Percentiles rank a stretch among this genome's conserved stretches.
These are phyloP conservation scores for Pyrenophora tritici-repentis DNA, from an alignment of 2,329 filamentous ascomycete species.

Conservation along the genomic window DNA sequence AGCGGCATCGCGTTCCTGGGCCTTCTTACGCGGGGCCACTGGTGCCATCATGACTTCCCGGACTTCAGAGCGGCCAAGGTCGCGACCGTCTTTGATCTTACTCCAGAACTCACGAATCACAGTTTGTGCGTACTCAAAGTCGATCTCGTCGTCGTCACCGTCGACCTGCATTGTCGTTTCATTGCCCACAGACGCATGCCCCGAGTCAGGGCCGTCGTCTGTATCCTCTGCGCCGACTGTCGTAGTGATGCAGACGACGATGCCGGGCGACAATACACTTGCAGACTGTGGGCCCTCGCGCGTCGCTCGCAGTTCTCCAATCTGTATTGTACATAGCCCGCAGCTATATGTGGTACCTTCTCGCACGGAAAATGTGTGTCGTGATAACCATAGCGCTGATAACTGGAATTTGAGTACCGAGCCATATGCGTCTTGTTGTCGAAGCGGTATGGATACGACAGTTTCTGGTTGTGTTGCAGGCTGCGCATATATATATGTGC, in stretches of 20 bases:
- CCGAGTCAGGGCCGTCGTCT: constrained; percentile 7
- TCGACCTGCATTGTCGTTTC: constrained; percentile 1
- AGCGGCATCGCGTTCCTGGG: constrained; percentile 24
- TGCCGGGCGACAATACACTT: constrained; percentile 28
- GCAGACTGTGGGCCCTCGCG: constrained; percentile 26
- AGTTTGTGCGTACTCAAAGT: constrained; percentile 31
- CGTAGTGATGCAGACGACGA: constrained; percentile 38
- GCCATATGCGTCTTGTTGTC: constrained; percentile 30
- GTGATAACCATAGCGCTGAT: constrained; percentile 35
- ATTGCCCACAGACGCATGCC: neutral
- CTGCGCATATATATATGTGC: constrained; percentile 35
- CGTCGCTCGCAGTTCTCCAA: constrained; percentile 34
- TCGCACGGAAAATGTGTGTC: constrained; percentile 29
- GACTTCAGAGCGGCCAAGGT: constrained; percentile 33
- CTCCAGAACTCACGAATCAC: constrained; percentile 35
- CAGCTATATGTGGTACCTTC: constrained; percentile 28
- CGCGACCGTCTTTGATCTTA: constrained; percentile 25
- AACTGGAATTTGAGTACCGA: constrained; percentile 26
- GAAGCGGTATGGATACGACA: constrained; percentile 31
- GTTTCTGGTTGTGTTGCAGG: constrained; percentile 14
- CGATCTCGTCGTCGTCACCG: constrained; percentile 2
- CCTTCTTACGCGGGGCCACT: constrained; percentile 2
- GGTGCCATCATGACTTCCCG: constrained; percentile 35
- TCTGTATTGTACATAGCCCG: constrained; percentile 32
- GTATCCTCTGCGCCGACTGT: constrained; percentile 10